Evolutionary conservation across 345 rosid genomes (phyloP).

Genomic region (Lepidium aucheri): DNA sequence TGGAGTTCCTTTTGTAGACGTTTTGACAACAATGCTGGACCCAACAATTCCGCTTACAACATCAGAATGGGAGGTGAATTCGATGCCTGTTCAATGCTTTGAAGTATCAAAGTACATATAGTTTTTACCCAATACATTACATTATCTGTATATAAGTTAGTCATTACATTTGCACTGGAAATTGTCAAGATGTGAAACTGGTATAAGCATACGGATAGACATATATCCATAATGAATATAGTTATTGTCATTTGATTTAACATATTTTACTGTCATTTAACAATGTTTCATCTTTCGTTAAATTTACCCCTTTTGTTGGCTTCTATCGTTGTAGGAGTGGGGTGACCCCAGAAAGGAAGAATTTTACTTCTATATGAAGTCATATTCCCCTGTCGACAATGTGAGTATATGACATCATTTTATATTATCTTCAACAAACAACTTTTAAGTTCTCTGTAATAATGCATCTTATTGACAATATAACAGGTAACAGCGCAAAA

Average conservation of each 20-base stretch:
- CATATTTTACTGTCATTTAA: too few species aligned
- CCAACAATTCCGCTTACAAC: slow-evolving; percentile 94
- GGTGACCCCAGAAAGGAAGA: slow-evolving; percentile 93
- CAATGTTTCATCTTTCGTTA: background rate
- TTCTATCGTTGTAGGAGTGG: slow-evolving; percentile 69
- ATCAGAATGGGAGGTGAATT: slow-evolving; percentile 89
- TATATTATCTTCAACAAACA: slow-evolving; percentile 1
- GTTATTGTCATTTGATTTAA: background rate
- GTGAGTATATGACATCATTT: slow-evolving; percentile 30
- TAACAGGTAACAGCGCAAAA: slow-evolving; percentile 64
- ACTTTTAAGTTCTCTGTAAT: background rate
- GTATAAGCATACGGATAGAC: background rate
- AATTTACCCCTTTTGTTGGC: background rate
- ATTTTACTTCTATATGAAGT: slow-evolving; percentile 80
- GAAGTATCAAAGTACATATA: background rate
- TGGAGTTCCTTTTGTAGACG: slow-evolving; percentile 96
- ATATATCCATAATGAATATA: background rate
- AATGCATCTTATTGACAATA: background rate
- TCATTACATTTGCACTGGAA: background rate
- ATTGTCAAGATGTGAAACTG: background rate
- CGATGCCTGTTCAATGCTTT: background rate
- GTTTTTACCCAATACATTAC: background rate
- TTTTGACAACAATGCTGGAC: slow-evolving; percentile 89
- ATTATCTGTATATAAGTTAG: background rate
- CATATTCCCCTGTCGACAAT: slow-evolving; percentile 94